Conservation (phyloP, 106 monocot species). For the Dioscorea alata region DNA sequence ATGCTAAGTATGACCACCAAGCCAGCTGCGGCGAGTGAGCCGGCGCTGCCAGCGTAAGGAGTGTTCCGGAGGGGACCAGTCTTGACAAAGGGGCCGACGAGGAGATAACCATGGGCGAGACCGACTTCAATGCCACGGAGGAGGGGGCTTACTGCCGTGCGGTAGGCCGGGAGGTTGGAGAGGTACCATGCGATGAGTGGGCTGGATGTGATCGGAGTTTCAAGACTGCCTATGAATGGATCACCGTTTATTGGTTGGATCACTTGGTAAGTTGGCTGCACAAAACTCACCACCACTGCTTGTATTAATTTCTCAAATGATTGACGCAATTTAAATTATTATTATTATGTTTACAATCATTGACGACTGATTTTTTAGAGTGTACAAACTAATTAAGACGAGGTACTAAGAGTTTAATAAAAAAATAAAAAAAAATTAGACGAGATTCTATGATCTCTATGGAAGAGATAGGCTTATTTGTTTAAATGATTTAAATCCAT, state of each 20-base stretch:
- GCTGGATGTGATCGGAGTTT: slow-evolving; percentile 90
- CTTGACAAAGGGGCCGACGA: slow-evolving; percentile 92
- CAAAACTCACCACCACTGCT: too few relatives aligned
- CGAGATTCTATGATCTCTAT: too few relatives aligned
- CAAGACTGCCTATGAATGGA: slow-evolving; percentile 92
- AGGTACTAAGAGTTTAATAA: too few relatives aligned
- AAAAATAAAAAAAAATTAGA: too few relatives aligned
- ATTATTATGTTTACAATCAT: too few relatives aligned
- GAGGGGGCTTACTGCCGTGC: slow-evolving; percentile 91
- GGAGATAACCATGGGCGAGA: slow-evolving; percentile 85
- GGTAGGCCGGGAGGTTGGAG: slow-evolving; percentile 98
- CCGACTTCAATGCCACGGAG: slow-evolving; percentile 94
- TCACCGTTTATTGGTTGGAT: slow-evolving; percentile 90
- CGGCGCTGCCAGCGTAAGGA: slow-evolving; percentile 55
- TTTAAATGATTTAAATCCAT: too few relatives aligned
- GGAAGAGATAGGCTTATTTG: too few relatives aligned
- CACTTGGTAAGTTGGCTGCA: slow-evolving; percentile 86
- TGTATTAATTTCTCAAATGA: too few relatives aligned
- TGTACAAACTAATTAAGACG: too few relatives aligned
- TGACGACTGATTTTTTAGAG: too few relatives aligned
- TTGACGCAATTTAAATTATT: too few relatives aligned
- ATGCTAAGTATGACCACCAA: slow-evolving; percentile 87
- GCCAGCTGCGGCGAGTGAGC: slow-evolving; percentile 81
- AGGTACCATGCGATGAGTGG: slow-evolving; percentile 95
- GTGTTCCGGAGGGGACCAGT: slow-evolving; percentile 94